Conservation (phyloP, 106 monocot species). For the Vanilla planifolia region DNA sequence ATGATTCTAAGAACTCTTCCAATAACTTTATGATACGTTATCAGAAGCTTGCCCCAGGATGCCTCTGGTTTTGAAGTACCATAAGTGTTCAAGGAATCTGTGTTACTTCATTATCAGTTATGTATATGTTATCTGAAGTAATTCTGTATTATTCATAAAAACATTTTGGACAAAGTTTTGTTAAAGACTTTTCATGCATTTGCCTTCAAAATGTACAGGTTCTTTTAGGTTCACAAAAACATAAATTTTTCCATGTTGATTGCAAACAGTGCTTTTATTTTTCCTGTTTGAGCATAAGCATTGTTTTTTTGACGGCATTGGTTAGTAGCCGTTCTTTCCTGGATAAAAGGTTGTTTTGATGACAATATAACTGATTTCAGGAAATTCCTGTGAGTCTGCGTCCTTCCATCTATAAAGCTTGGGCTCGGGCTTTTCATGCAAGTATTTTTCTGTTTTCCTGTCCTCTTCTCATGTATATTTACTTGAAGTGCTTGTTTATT, state of each 20-base stretch:
- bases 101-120: no score
- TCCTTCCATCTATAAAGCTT: constrained; percentile 74
- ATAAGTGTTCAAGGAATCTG: no score
- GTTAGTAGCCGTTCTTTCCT: not conserved
- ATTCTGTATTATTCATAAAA: no score
- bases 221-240: not conserved
- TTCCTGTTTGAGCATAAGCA: not conserved
- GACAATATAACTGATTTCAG: constrained; percentile 19
- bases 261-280: not conserved
- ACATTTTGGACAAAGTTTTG: no score
- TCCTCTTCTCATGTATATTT: not conserved
- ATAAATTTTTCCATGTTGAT: not conserved
- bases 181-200: not conserved
- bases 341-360: not conserved
- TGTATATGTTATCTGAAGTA: no score
- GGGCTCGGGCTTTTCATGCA: constrained; percentile 92
- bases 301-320: not conserved
- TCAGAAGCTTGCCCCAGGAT: no score
- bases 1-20: no score
- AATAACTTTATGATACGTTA: no score
- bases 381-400: constrained; percentile 65
- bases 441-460: constrained; percentile 30
- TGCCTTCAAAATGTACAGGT: not conserved
- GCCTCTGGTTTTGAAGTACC: no score
- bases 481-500: not conserved